Conservation (phyloP, 495 filamentous ascomycete species). For the Margaritispora aquatica region DNA sequence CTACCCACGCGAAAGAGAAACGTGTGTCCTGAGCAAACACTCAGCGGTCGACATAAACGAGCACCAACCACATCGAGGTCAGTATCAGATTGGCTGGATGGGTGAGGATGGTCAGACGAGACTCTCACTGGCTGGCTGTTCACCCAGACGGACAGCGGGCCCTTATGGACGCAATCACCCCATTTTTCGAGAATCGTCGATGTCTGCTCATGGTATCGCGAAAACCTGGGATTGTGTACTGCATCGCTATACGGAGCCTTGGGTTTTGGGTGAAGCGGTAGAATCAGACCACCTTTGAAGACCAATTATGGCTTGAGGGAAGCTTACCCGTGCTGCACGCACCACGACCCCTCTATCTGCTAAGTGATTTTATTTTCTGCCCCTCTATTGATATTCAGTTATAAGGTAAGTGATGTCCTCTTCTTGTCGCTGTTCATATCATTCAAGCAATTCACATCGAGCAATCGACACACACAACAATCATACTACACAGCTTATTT, state of each 20-base stretch:
- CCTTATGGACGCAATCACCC: slow-evolving; percentile 6
- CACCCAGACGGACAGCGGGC: too few relatives aligned
- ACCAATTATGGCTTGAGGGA: background rate
- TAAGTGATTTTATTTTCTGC: background rate
- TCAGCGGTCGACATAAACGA: background rate
- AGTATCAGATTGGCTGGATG: background rate
- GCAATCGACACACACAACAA: background rate
- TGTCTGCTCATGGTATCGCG: slow-evolving; percentile 3
- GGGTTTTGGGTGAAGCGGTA: background rate
- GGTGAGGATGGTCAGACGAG: background rate
- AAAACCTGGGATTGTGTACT: background rate
- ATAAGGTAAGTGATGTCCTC: slow-evolving; percentile 1
- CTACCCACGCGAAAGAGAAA: background rate
- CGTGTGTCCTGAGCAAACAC: background rate
- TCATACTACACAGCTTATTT: background rate
- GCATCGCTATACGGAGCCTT: background rate
- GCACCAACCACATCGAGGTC: background rate
- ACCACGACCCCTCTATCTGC: slow-evolving; percentile 2
- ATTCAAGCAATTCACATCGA: slow-evolving; percentile 4
- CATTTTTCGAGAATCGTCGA: slow-evolving; percentile 3
- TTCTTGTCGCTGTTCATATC: background rate
- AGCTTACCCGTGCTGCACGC: slow-evolving; percentile 6
- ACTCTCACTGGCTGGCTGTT: background rate
- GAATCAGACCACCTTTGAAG: slow-evolving; percentile 7
- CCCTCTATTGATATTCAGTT: slow-evolving; percentile 5